These are phyloP conservation scores for Talaromyces nanjingensis DNA, from an alignment of 495 filamentous ascomycete species.

Conservation along the genomic window DNA sequence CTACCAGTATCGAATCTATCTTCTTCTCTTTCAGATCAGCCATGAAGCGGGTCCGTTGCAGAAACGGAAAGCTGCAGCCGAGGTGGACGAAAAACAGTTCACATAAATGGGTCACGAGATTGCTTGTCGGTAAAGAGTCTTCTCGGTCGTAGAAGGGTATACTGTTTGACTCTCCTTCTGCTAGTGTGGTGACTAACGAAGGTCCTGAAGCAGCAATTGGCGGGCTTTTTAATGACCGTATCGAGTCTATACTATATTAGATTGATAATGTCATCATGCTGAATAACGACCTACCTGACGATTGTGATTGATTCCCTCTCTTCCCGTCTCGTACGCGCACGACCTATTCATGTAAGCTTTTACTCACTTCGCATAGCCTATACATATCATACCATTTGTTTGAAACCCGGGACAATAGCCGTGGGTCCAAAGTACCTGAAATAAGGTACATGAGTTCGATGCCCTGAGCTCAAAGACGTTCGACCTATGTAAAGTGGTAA, in stretches of 20 bases:
- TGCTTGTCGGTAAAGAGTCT: conserved; percentile 58
- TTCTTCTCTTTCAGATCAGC: conserved; percentile 66
- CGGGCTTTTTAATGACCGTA: conserved; percentile 5
- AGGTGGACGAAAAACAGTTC: conserved; percentile 72
- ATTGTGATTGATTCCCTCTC: conserved; percentile 41
- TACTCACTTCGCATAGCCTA: background rate
- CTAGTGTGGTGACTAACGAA: conserved; percentile 19
- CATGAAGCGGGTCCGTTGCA: conserved; percentile 61
- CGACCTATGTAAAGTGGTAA: conserved; percentile 20
- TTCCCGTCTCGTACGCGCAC: conserved; percentile 59
- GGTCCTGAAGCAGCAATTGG: background rate
- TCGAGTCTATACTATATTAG: background rate
- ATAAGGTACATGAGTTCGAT: conserved; percentile 68
- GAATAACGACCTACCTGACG: conserved; percentile 30
- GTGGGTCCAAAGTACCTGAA: conserved; percentile 86
- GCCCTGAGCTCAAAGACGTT: conserved; percentile 32
- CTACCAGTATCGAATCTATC: conserved; percentile 80
- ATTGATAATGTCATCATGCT: background rate
- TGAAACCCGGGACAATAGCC: conserved; percentile 86
- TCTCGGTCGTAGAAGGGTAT: conserved; percentile 73
- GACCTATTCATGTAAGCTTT: conserved; percentile 20
- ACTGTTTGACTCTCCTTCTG: conserved; percentile 52
- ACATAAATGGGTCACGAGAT: conserved; percentile 65
- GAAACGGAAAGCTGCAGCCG: conserved; percentile 76
- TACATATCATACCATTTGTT: conserved; percentile 63